These are phyloP conservation scores for Calonectria leucothoes DNA, from an alignment of 2,329 filamentous ascomycete species.

Conservation along the genomic window DNA sequence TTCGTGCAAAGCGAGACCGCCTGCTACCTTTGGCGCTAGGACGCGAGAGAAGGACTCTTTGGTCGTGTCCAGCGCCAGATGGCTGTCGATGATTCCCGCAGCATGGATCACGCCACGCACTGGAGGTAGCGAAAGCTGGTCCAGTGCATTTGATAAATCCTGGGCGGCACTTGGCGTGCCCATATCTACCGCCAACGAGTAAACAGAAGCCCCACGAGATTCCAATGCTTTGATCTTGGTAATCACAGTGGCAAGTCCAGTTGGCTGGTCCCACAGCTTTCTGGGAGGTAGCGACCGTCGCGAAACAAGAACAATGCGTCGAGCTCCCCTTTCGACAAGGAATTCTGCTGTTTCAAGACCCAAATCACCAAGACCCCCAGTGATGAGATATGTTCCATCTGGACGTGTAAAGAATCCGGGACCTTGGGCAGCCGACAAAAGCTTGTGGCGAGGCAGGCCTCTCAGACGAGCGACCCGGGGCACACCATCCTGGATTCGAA, in stretches of 20 bases:
- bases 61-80: background rate
- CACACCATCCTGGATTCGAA: background rate
- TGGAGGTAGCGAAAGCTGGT: background rate
- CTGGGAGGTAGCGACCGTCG: background rate
- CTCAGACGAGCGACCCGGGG: background rate
- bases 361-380: constrained; percentile 54
- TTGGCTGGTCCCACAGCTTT: background rate
- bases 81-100: background rate
- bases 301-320: background rate
- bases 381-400: constrained; percentile 76
- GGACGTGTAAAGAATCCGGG: background rate
- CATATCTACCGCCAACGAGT: background rate
- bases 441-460: background rate
- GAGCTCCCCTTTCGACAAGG: background rate
- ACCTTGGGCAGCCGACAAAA: background rate
- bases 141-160: background rate
- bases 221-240: background rate
- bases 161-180: background rate
- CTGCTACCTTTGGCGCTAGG: background rate
- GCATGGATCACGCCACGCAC: background rate
- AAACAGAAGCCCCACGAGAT: background rate
- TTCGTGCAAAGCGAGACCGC: background rate
- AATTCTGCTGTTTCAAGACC: background rate
- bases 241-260: background rate
- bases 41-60: background rate